phyloP scores from a whole-genome alignment of 768 basidiomycete species.

The Goffeauzyma gilvescens region DNA sequence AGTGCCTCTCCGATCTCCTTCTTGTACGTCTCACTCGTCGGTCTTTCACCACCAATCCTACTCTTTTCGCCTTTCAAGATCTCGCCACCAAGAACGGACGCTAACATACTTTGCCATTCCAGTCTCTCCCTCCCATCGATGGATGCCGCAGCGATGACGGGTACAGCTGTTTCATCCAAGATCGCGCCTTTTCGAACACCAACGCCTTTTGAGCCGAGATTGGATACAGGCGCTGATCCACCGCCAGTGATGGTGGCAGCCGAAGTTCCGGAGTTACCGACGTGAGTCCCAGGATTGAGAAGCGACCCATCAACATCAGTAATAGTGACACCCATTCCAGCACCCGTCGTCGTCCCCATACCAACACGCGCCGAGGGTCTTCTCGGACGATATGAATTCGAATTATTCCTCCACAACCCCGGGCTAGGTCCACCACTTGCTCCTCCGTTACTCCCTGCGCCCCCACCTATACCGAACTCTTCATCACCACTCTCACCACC shows the following conservation, averaged over 20 bases:
- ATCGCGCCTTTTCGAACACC: slow-evolving; percentile 1
- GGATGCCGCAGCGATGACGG: slow-evolving; percentile 39
- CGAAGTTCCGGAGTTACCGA: background rate
- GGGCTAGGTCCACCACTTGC: background rate
- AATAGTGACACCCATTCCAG: too few relatives aligned
- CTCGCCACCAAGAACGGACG: slow-evolving; percentile 81
- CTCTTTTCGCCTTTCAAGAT: slow-evolving; percentile 89
- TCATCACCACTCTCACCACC: slow-evolving; percentile 4
- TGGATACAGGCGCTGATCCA: background rate
- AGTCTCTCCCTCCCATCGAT: slow-evolving; percentile 59
- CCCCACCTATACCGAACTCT: slow-evolving; percentile 10
- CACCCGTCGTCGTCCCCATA: too few relatives aligned
- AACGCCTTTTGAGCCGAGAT: background rate
- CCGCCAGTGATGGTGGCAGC: background rate
- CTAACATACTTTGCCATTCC: slow-evolving; percentile 91
- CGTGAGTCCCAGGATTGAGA: too few relatives aligned
- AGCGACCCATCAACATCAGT: too few relatives aligned
- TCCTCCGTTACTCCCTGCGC: slow-evolving; percentile 4
- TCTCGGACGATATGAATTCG: too few relatives aligned
- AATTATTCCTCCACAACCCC: too few relatives aligned
- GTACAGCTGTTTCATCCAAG: slow-evolving; percentile 1
- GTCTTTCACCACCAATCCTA: slow-evolving; percentile 65
- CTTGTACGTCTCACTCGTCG: slow-evolving; percentile 37
- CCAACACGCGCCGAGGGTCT: too few relatives aligned
- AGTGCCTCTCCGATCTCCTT: slow-evolving; percentile 33